phyloP scores from a whole-genome alignment of 2,329 filamentous ascomycete genomes.

The Trichoderma asperellum region DNA sequence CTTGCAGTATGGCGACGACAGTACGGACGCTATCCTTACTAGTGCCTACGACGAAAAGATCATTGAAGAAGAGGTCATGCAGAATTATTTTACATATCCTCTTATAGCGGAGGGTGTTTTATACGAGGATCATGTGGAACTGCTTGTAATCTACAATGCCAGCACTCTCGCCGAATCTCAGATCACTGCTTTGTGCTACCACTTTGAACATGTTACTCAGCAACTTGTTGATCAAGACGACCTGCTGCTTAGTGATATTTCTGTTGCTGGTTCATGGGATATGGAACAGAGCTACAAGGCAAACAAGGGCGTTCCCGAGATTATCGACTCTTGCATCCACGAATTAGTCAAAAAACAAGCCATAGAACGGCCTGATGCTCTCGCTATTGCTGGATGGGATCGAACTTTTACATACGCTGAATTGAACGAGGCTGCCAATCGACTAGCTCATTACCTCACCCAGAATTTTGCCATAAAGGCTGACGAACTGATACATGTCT shows the following conservation, averaged over 20 bases:
- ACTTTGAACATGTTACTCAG: constrained; percentile 29
- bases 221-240: constrained; percentile 25
- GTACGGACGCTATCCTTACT: background rate
- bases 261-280: constrained; percentile 22
- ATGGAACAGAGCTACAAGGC: constrained; percentile 16
- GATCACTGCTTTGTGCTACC: constrained; percentile 24
- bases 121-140: constrained; percentile 20
- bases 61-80: constrained; percentile 1
- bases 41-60: background rate
- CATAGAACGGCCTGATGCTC: background rate
- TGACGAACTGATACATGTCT: constrained; percentile 33
- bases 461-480: background rate
- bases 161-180: constrained; percentile 8
- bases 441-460: constrained; percentile 8
- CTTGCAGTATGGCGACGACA: background rate
- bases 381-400: constrained; percentile 30
- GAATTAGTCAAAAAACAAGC: constrained; percentile 22
- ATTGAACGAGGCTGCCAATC: constrained; percentile 15
- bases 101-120: constrained; percentile 25
- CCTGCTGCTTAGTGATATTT: background rate
- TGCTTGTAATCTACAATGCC: constrained; percentile 26
- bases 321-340: constrained; percentile 28
- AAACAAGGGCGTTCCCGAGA: constrained; percentile 2
- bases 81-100: constrained; percentile 30
- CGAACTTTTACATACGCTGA: constrained; percentile 17